Conservation (phyloP, 2,329 filamentous ascomycete species). For the Esteya vermicola region DNA sequence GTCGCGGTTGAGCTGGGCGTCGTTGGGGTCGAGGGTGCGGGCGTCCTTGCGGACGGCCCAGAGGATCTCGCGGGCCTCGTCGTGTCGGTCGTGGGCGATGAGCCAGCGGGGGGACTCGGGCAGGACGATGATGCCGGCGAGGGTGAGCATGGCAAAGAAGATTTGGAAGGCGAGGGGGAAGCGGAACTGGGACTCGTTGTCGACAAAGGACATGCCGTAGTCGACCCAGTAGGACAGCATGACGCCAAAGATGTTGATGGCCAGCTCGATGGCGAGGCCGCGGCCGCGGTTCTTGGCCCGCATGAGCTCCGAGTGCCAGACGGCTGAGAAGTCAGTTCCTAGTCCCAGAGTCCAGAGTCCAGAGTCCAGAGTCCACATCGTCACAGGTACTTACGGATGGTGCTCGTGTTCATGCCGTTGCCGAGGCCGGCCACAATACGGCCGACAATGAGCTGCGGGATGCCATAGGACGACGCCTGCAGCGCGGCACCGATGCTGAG, state of each 20-base stretch:
- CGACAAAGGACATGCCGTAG: conserved; percentile 16
- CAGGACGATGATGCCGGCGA: conserved; percentile 18
- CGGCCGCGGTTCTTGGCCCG: background rate
- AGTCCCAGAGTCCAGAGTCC: conserved; percentile 16
- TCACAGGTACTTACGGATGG: conserved; percentile 30
- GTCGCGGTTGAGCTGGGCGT: background rate
- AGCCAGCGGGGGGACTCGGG: conserved; percentile 33
- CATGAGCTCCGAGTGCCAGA: conserved; percentile 1
- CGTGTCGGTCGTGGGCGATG: conserved; percentile 19
- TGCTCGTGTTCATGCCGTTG: conserved; percentile 33
- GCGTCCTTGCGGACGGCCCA: background rate
- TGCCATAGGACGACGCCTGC: conserved; percentile 17
- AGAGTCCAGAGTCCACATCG: conserved; percentile 24
- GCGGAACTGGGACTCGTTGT: conserved; percentile 15
- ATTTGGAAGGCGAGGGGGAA: conserved; percentile 15
- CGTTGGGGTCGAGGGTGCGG: background rate
- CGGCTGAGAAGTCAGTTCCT: background rate
- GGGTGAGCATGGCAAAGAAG: conserved; percentile 14
- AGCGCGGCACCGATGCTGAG: conserved; percentile 2
- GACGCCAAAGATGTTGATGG: conserved; percentile 15
- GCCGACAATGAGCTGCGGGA: conserved; percentile 32
- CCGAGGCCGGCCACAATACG: conserved; percentile 38
- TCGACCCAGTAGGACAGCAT: conserved; percentile 13
- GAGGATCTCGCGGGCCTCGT: conserved; percentile 18
- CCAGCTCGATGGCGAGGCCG: conserved; percentile 3